Conservation (phyloP, 2,329 filamentous ascomycete genomes). For the Aphanocladium album region DNA sequence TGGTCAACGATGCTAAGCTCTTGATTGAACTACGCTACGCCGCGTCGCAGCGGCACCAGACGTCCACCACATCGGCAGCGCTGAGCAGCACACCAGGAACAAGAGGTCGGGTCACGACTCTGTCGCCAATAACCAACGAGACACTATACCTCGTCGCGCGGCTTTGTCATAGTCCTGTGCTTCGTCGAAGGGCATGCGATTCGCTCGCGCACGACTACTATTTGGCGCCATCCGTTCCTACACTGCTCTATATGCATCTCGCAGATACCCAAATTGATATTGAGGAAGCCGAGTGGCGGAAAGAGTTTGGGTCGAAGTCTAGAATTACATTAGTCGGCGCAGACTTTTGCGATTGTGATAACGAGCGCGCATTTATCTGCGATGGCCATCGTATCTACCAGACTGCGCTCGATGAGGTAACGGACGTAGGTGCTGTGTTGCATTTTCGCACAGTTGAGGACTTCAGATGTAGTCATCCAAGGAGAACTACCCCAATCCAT, state of each 20-base stretch:
- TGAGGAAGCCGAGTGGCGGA: slow-evolving; percentile 15
- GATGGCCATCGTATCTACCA: background rate
- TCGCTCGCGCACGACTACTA: background rate
- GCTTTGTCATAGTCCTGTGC: background rate
- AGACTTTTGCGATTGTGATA: background rate
- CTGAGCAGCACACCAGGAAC: background rate
- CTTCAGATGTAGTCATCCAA: background rate
- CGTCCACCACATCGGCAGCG: background rate
- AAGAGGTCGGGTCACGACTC: background rate
- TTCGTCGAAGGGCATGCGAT: background rate
- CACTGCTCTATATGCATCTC: background rate
- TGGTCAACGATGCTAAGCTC: background rate
- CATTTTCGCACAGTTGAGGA: background rate
- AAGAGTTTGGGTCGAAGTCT: no score
- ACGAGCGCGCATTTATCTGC: background rate
- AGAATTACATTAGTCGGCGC: no score
- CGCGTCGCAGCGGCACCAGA: background rate
- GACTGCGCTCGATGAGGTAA: background rate
- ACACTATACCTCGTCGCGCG: background rate
- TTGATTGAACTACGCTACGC: background rate
- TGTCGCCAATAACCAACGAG: background rate
- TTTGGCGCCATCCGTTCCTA: background rate
- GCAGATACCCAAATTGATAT: background rate
- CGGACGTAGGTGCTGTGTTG: background rate
- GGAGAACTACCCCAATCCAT: background rate